These are phyloP conservation scores for Sporothrix pseudoabietina DNA, from an alignment of 2,329 filamentous ascomycete species.

Conservation along the genomic window DNA sequence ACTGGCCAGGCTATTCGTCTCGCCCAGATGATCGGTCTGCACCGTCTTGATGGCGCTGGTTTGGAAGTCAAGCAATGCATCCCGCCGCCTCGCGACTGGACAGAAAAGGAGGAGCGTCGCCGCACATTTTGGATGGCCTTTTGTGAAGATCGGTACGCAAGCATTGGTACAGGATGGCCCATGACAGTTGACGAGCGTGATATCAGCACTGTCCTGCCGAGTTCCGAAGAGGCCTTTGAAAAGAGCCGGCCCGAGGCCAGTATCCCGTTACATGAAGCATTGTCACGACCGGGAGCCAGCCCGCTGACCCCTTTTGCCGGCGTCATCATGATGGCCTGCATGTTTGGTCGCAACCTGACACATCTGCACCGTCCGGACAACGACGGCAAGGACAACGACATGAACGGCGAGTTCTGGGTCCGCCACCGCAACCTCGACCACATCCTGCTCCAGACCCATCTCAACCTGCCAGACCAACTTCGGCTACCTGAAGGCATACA, in stretches of 20 bases:
- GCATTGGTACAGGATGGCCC: constrained; percentile 95
- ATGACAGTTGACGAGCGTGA: constrained; percentile 92
- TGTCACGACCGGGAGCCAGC: constrained; percentile 70
- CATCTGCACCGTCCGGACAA: constrained; percentile 86
- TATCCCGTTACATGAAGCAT: constrained; percentile 67
- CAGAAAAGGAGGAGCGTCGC: constrained; percentile 85
- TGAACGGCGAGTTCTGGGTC: constrained; percentile 95
- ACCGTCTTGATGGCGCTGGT: constrained; percentile 78
- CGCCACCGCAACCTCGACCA: constrained; percentile 88
- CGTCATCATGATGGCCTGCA: constrained; percentile 79
- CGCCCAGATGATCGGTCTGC: constrained; percentile 88
- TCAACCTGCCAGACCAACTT: constrained; percentile 78
- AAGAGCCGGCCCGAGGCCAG: constrained; percentile 75
- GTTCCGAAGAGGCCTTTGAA: constrained; percentile 81
- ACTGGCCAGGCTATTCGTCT: constrained; percentile 79
- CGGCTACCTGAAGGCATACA: constrained; percentile 75
- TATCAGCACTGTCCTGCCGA: constrained; percentile 81
- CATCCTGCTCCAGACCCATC: constrained; percentile 81
- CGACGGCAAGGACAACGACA: constrained; percentile 80
- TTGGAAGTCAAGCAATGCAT: constrained; percentile 93
- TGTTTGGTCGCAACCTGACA: constrained; percentile 87
- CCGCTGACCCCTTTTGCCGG: constrained; percentile 77
- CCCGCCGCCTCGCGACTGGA: constrained; percentile 86
- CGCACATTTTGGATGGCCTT: constrained; percentile 96
- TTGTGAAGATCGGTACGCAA: constrained; percentile 86